Percentiles rank a stretch among this genome's conserved stretches.
These are phyloP conservation scores for Coemansia sp. DNA, from an alignment of 192 early-diverging fungal species.

Conservation along the genomic window DNA sequence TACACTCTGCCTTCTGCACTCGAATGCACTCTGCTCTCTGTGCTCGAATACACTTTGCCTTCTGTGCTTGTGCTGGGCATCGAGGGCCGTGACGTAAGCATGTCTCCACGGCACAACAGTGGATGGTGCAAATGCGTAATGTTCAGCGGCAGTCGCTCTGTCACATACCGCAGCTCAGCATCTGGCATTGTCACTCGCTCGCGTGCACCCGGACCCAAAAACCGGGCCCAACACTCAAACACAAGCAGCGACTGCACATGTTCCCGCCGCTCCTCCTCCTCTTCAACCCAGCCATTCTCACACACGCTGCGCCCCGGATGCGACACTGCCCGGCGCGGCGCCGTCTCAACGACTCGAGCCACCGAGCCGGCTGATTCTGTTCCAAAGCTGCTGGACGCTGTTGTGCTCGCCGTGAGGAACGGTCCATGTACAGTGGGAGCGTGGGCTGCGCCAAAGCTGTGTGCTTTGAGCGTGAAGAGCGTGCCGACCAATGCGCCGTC, in stretches of 20 bases:
- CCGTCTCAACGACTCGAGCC: no score
- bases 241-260: slow-evolving; percentile 42
- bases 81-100: slow-evolving; percentile 16
- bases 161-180: slow-evolving; percentile 27
- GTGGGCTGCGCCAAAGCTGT: slow-evolving; percentile 24
- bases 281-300: background rate
- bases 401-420: slow-evolving; percentile 23
- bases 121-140: slow-evolving; percentile 32
- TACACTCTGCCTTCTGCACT: no score
- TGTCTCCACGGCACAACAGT: slow-evolving; percentile 31
- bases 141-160: slow-evolving; percentile 38
- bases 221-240: slow-evolving; percentile 43
- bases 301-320: no score
- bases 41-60: no score
- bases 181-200: slow-evolving; percentile 29
- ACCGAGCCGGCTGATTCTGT: no score
- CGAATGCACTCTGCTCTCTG: no score
- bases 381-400: no score
- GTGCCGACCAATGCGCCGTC: slow-evolving; percentile 14
- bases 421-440: slow-evolving; percentile 25
- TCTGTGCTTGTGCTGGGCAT: background rate
- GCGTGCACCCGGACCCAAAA: slow-evolving; percentile 14
- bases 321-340: no score
- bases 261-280: slow-evolving; percentile 20
- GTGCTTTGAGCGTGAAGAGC: no score